A percentile compares a stretch with the other conserved stretches of the same genome.
phyloP scores from a whole-genome alignment of 306 rosid genomes.

The Styphnolobium japonicum region DNA sequence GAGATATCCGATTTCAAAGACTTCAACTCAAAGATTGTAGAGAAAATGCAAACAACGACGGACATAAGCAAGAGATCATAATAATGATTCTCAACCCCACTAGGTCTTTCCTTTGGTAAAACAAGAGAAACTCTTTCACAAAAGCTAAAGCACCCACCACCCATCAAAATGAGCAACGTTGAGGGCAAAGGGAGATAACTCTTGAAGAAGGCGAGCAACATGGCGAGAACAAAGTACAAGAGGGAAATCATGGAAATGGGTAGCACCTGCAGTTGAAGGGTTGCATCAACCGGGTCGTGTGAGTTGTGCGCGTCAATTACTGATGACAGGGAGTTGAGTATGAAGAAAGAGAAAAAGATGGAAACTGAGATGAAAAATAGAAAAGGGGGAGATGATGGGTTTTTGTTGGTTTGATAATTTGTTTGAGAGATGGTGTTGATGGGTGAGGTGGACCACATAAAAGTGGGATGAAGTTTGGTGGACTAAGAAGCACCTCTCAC shows the following conservation, averaged over 20 bases:
- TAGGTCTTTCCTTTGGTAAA: conserved; percentile 51
- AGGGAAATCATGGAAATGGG: conserved; percentile 48
- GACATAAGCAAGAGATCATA: conserved; percentile 64
- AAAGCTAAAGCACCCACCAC: conserved; percentile 58
- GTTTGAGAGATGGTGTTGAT: neutral
- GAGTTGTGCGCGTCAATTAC: conserved; percentile 42
- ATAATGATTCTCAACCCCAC: conserved; percentile 58
- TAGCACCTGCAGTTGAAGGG: conserved; percentile 50
- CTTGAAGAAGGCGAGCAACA: conserved; percentile 29
- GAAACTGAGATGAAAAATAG: conserved; percentile 29
- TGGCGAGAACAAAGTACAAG: conserved; percentile 46
- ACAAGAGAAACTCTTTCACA: conserved; percentile 55
- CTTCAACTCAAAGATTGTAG: conserved; percentile 45
- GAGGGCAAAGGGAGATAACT: conserved; percentile 36
- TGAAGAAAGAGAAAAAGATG: conserved; percentile 32
- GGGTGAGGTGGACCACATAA: too few species aligned
- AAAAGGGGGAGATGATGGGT: conserved; percentile 15
- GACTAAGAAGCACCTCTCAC: too few species aligned
- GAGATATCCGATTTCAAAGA: conserved; percentile 40
- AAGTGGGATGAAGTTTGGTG: too few species aligned
- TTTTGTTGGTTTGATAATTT: neutral
- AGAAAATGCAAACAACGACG: conserved; percentile 40
- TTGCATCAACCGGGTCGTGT: conserved; percentile 48
- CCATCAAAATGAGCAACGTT: conserved; percentile 39
- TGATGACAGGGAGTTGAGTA: conserved; percentile 48